A percentile compares a stretch with the other conserved stretches of the same genome.
These are phyloP conservation scores for Mrakia blollopis DNA, from an alignment of 768 basidiomycete species.

Conservation along the genomic window DNA sequence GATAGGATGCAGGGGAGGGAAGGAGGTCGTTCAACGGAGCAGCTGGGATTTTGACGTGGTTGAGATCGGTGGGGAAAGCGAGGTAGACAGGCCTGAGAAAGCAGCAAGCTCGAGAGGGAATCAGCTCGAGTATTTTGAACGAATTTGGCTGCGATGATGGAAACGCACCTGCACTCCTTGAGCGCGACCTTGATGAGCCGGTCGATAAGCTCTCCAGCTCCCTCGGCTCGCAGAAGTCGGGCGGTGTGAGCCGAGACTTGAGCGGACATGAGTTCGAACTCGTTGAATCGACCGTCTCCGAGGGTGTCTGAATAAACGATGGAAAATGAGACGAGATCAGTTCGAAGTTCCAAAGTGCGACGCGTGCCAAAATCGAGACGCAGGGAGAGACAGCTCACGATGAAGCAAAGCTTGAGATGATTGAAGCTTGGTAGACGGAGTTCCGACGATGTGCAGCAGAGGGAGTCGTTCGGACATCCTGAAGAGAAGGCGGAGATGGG, in stretches of 20 bases:
- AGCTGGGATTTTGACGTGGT: conserved; percentile 61
- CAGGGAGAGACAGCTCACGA: conserved; percentile 39
- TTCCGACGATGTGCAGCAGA: conserved; percentile 79
- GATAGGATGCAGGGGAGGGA: conserved; percentile 34
- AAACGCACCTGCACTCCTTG: conserved; percentile 27
- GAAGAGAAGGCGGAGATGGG: neutral
- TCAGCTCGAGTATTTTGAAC: no score
- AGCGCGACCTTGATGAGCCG: conserved; percentile 58
- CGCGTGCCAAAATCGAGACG: neutral
- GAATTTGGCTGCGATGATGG: no score
- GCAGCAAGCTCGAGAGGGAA: no score
- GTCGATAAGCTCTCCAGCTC: conserved; percentile 70
- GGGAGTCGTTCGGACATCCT: conserved; percentile 80
- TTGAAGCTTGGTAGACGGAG: conserved; percentile 68
- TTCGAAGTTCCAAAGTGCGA: neutral
- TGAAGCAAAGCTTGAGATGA: conserved; percentile 66
- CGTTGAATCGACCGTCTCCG: conserved; percentile 53
- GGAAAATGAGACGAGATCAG: neutral
- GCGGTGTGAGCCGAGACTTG: conserved; percentile 71
- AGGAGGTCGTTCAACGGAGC: conserved; percentile 58
- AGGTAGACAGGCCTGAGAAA: conserved; percentile 70
- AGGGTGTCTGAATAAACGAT: conserved; percentile 19
- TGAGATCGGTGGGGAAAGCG: conserved; percentile 73
- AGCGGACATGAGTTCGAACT: conserved; percentile 67
- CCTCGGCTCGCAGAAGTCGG: conserved; percentile 51